Evolutionary conservation across 352 stramenopile species (phyloP), one percentile per base, ranked within the genome.

Genomic region (Globisporangium nodosum): DNA sequence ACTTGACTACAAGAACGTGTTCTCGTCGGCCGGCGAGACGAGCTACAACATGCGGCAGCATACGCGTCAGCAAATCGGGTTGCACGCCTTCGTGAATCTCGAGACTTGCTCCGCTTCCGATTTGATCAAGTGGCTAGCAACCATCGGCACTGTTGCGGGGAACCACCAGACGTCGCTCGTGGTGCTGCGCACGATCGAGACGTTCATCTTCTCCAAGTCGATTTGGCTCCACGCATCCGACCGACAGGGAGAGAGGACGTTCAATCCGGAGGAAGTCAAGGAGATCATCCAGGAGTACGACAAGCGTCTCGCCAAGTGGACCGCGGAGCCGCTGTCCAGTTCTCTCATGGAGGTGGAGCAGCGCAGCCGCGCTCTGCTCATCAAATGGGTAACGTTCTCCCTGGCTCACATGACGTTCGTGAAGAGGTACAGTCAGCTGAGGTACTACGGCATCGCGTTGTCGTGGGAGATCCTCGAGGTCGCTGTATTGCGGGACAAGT

Each of bases 331-430:
- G 9, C 53, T 53, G n/a, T 56, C 55, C 27, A 65, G 58, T 3
- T 63, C 54, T 7, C 16, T 70, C 8, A 54, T 69, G 35, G 31
- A 53, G 12, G 64, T 84, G 18, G 69, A 81, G 43, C 67, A 81
- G 37, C 65, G 55, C 5, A 84, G 73, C 52, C 68, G 63, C 1
- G 60, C 70, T 40, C 57, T 84, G 47, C 33, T 86, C 12, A 51
- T 82, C 11, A 57, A 69, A 16, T 84, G 76, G 71, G 65, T 71
- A 45, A 61, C 69, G 0, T 84, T 78, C 58, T 78, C 71, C 33
- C 51, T 84, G 0, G 68, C 58, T 13, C 76, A 86, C 54, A 65
- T 70, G 27, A 40, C 37, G 50, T 72, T 63, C 21, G 53, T 56
- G 0, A 2, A 21, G 0, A 45, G 61, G 47, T 54, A 64, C 1